Percentiles rank a stretch among this genome's conserved stretches.
These are phyloP conservation scores for Neurospora discreta DNA, from an alignment of 495 filamentous ascomycete genomes.

Conservation along the genomic window DNA sequence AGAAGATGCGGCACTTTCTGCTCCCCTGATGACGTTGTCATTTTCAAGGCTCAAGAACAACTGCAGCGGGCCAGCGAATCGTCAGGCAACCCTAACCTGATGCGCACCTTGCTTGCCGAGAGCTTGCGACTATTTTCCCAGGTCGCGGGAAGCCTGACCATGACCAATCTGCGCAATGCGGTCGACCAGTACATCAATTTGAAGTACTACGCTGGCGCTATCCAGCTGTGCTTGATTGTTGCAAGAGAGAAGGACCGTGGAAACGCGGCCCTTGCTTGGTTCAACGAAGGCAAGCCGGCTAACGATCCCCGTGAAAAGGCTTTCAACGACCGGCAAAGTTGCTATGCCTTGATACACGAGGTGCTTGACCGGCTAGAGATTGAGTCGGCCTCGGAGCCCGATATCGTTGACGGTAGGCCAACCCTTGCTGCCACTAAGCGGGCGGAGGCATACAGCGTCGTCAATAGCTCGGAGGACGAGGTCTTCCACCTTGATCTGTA, in stretches of 20 bases:
- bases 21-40: constrained; percentile 88
- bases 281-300: constrained; percentile 39
- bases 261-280: constrained; percentile 66
- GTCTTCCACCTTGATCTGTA: constrained; percentile 91
- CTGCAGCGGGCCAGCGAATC: constrained; percentile 77
- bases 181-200: constrained; percentile 65
- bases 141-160: constrained; percentile 68
- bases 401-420: constrained; percentile 64
- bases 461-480: constrained; percentile 77
- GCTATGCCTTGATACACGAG: constrained; percentile 72
- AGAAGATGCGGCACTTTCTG: constrained; percentile 93
- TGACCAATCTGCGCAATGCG: constrained; percentile 68
- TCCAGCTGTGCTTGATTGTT: constrained; percentile 72
- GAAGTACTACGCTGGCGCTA: constrained; percentile 92
- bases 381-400: constrained; percentile 50
- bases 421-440: constrained; percentile 65
- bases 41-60: constrained; percentile 95
- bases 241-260: constrained; percentile 74
- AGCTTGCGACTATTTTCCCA: constrained; percentile 79
- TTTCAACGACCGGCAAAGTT: constrained; percentile 61
- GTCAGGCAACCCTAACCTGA: constrained; percentile 58
- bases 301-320: constrained; percentile 56
- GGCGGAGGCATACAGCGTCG: constrained; percentile 75
- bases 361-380: constrained; percentile 67
- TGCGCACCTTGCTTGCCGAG: constrained; percentile 76